Percentiles rank a stretch among this genome's conserved stretches.
Evolutionary conservation across 345 rosid species (phyloP).

Genomic region (Firmiana major): DNA sequence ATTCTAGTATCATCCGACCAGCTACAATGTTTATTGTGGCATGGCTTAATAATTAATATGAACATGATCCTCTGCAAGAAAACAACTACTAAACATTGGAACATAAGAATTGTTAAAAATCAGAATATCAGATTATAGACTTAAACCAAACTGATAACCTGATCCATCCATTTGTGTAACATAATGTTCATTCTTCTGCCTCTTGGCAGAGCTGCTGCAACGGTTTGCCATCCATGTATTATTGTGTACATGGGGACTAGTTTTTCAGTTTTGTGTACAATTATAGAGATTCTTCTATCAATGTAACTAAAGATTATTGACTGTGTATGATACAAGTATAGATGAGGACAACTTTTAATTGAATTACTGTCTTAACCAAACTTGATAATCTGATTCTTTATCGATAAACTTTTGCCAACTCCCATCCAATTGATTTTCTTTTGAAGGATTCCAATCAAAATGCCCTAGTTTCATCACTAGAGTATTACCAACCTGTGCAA

Average conservation of each 20-base stretch:
- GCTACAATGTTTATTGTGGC: not conserved
- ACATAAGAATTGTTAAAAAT: not conserved
- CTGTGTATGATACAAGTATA: not conserved
- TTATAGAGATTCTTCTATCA: not conserved
- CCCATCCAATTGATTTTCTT: constrained; percentile 39
- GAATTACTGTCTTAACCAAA: constrained; percentile 36
- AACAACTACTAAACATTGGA: not conserved
- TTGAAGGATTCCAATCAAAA: constrained; percentile 43
- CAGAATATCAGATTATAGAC: not conserved
- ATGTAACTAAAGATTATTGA: not conserved
- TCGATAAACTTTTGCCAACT: constrained; percentile 44
- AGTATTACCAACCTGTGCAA: constrained; percentile 32
- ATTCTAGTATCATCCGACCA: too few relatives aligned
- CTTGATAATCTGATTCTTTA: constrained; percentile 35
- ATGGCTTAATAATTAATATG: not conserved
- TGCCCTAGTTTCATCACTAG: constrained; percentile 40
- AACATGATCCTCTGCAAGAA: not conserved
- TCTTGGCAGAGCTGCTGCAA: constrained; percentile 31
- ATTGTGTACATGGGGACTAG: too few relatives aligned
- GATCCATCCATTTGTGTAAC: constrained; percentile 25
- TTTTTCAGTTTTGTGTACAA: not conserved
- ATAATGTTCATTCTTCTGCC: constrained; percentile 24
- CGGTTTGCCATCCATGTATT: constrained; percentile 21
- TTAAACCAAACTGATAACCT: not conserved
- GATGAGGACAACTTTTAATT: not conserved